These are phyloP conservation scores for Porcisia hertigi DNA, from an alignment of 208 protist genomes.

Conservation along the genomic window DNA sequence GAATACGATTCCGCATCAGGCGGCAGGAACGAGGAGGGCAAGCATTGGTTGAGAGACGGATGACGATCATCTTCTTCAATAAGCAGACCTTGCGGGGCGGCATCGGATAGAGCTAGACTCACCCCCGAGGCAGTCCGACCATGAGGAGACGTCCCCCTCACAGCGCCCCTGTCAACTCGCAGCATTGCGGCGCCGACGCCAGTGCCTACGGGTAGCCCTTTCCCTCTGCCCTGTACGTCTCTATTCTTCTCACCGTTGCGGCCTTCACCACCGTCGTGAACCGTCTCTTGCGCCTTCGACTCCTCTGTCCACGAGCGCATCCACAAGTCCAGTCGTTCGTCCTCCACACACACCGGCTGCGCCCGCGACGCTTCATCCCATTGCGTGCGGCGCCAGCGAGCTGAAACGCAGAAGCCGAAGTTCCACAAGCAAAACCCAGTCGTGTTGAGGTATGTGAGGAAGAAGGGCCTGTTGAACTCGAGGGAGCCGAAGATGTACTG, in stretches of 20 bases:
- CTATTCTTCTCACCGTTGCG: background rate
- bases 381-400: slow-evolving; percentile 56
- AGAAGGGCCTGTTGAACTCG: slow-evolving; percentile 87
- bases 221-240: background rate
- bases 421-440: slow-evolving; percentile 86
- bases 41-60: background rate
- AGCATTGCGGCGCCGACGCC: background rate
- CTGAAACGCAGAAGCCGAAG: slow-evolving; percentile 63
- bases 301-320: slow-evolving; percentile 3
- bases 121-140: background rate
- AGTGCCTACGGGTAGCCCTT: background rate
- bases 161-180: background rate
- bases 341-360: slow-evolving; percentile 63
- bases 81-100: background rate
- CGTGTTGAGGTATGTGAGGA: slow-evolving; percentile 94
- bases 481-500: slow-evolving; percentile 87
- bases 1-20: background rate
- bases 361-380: slow-evolving; percentile 40
- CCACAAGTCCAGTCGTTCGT: slow-evolving; percentile 29
- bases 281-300: background rate
- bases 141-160: background rate
- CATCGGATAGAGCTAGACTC: background rate
- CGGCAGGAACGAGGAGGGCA: background rate
- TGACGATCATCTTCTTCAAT: background rate
- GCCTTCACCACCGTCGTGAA: background rate